Base-by-base conservation (phyloP, 768 basidiomycete genomes). In the Lyophyllum atratum region DNA sequence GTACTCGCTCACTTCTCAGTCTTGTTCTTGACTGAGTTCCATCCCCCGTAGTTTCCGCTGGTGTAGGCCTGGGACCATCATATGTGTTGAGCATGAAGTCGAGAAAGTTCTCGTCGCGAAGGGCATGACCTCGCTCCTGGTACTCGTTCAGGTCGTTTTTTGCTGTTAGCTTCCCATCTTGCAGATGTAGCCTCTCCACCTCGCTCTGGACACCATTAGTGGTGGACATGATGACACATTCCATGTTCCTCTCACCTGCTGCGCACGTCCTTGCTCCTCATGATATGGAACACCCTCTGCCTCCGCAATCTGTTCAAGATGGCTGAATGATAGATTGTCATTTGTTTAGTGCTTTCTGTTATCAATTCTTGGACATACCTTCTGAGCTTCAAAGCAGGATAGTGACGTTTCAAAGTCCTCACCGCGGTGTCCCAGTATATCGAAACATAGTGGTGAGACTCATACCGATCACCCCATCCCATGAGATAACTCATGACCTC, bases 401-500 rank as follows among this genome's bases (percentile, higher is more conserved):
- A n/a, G n/a, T n/a, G n/a, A n/a, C 26, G 24, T 21, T 64, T 63
- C 14, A 70, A 19, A 0, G 62, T 58, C 14, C 7, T 3, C 6
- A 55, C 29, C 4, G 62, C 59, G 1, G 25, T 29, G 12, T 69
- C 63, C 75, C 72, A 77, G 39, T 72, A 75, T 0, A 81, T 68
- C 0, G 64, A 51, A 0, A 61, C 63, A 54, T 72, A 81, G 17
- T 59, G 28, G 52, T 80, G 79, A 0, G 76, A 80, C 12, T 62
- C 49, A 24, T 65, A 75, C 0, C 57, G 44, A 48, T 79, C 78
- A 0, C 72, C 73, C 76, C 74, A 79, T 2, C 75, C 77, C 75
- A 77, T 79, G 0, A 80, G 44, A 44, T 78, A 75, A 10, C 64
- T 66, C 0, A 78, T 66, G 1, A 77, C 69, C 55, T 75, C 74